phyloP scores from a whole-genome alignment of 148 eudicot species.

The Talinum fruticosum region DNA sequence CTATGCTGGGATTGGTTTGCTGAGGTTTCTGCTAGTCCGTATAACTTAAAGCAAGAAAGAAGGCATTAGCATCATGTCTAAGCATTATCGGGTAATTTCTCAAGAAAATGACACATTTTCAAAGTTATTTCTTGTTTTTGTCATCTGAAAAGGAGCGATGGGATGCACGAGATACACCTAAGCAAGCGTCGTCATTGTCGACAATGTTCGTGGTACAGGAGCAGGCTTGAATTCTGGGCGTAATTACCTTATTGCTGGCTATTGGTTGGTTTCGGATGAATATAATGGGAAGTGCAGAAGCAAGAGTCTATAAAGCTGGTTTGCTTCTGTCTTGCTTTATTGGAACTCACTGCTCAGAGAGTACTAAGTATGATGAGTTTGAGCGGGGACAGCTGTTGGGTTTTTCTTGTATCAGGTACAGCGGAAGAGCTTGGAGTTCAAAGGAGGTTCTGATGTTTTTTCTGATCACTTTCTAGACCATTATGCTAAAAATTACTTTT shows the following conservation, averaged over 20 bases:
- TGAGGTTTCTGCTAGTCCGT: not conserved
- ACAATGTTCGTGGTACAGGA: too few species aligned
- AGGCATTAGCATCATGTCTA: not conserved
- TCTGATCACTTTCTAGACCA: not conserved
- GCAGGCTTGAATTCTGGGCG: too few species aligned
- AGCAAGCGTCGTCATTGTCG: not conserved
- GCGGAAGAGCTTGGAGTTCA: not conserved
- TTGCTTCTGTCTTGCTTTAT: not conserved
- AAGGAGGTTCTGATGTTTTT: not conserved
- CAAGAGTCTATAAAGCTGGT: not conserved
- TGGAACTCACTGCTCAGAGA: not conserved
- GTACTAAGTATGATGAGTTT: not conserved
- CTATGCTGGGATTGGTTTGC: too few species aligned
- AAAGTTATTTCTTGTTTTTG: too few species aligned
- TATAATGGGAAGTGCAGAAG: not conserved
- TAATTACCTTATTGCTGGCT: not conserved
- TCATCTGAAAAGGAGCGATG: not conserved
- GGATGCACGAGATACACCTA: not conserved
- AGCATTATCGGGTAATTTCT: not conserved
- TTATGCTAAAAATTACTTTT: too few species aligned
- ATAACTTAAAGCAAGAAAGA: not conserved
- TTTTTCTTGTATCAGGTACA: not conserved
- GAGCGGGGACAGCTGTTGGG: not conserved
- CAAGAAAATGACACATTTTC: too few species aligned
- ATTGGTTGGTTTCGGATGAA: not conserved